Evolutionary conservation across 164 flowering plant genomes (phyloP).

Genomic region (Aristolochia californica): DNA sequence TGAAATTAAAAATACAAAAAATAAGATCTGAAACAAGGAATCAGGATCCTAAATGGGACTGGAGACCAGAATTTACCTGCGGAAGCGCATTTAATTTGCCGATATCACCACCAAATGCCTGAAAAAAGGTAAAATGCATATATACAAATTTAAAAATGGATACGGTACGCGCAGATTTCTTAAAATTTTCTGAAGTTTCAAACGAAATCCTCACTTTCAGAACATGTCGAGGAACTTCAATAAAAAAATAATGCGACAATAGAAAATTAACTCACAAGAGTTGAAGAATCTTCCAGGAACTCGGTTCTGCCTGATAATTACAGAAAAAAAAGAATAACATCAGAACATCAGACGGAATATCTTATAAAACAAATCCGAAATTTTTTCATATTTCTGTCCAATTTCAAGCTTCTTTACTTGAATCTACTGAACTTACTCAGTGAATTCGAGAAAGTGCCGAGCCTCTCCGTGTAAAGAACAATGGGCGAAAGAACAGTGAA

Average conservation of each 20-base stretch:
- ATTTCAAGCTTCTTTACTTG: not conserved
- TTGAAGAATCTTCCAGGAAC: slow-evolving; percentile 48
- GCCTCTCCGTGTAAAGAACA: slow-evolving; percentile 62
- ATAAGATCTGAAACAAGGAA: not conserved
- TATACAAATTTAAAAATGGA: not conserved
- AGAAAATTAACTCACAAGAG: slow-evolving; percentile 39
- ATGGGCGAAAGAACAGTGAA: slow-evolving; percentile 74
- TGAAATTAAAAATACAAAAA: not conserved
- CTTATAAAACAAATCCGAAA: not conserved
- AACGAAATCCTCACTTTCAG: too few species aligned
- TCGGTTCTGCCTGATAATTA: slow-evolving; percentile 42
- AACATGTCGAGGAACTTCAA: not conserved
- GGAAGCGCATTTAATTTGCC: slow-evolving; percentile 47
- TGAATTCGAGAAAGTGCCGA: slow-evolving; percentile 30
- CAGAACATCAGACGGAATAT: not conserved
- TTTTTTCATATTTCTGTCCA: not conserved
- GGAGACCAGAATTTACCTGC: slow-evolving; percentile 32
- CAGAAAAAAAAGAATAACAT: not conserved
- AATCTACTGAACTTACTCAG: slow-evolving; percentile 21
- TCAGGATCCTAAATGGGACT: not conserved
- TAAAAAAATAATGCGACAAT: not conserved
- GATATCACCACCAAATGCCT: slow-evolving; percentile 15
- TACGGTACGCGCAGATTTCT: too few species aligned
- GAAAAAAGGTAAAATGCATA: not conserved
- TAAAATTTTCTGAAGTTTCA: too few species aligned